Evolutionary conservation across 1,284 basidiomycete genomes (phyloP).

Genomic region (Ceratobasidium sp.): DNA sequence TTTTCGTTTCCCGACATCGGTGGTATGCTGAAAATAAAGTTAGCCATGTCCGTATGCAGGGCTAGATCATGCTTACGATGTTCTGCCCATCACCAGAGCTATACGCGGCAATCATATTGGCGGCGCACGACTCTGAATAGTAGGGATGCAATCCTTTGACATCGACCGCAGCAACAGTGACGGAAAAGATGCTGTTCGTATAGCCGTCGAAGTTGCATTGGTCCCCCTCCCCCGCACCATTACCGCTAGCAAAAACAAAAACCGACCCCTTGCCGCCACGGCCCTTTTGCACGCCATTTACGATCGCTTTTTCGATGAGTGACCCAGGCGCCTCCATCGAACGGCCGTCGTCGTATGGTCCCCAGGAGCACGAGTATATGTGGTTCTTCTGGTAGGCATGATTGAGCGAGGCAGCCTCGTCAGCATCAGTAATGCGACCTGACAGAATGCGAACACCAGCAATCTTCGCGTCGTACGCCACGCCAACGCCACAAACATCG

Average conservation of each 20-base stretch:
- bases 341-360: slow-evolving; percentile 93
- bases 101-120: slow-evolving; percentile 96
- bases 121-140: slow-evolving; percentile 97
- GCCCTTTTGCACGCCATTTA: slow-evolving; percentile 95
- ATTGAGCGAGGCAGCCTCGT: slow-evolving; percentile 96
- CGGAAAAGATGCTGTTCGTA: slow-evolving; percentile 96
- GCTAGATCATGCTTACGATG: slow-evolving; percentile 70
- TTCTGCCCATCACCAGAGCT: slow-evolving; percentile 95
- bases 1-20: slow-evolving; percentile 87
- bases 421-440: slow-evolving; percentile 96
- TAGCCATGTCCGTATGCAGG: not conserved
- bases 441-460: slow-evolving; percentile 96
- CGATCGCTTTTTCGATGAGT: slow-evolving; percentile 92
- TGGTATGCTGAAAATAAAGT: slow-evolving; percentile 76
- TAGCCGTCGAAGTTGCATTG: slow-evolving; percentile 99
- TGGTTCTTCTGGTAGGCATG: slow-evolving; percentile 92
- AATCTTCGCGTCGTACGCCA: slow-evolving; percentile 91
- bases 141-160: slow-evolving; percentile 93
- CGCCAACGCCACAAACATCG: slow-evolving; percentile 93
- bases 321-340: slow-evolving; percentile 96
- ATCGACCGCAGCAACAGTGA: slow-evolving; percentile 95
- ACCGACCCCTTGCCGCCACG: slow-evolving; percentile 91
- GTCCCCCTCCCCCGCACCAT: slow-evolving; percentile 90
- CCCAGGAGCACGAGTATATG: slow-evolving; percentile 98
- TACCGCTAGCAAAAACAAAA: slow-evolving; percentile 98